Evolutionary conservation across 169 alveolate genomes (phyloP), one percentile per base, ranked within the genome.

Genomic region (Cytauxzoon felis): DNA sequence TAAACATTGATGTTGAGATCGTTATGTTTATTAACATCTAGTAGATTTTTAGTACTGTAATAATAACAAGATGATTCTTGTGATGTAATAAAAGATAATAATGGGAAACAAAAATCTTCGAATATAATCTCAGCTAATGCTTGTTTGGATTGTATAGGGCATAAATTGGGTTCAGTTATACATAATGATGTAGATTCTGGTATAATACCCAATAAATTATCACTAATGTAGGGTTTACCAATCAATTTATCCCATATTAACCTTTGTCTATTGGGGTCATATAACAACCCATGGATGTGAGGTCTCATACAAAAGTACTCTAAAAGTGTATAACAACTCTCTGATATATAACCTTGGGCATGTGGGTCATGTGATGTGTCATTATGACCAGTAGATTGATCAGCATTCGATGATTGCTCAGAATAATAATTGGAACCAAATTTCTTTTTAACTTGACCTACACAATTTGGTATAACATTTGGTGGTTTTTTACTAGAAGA

Each of bases 241-340:
- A 90, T 81, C 30, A 80, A 33, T 65, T 76, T 78, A 66, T 88
- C 93, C 93, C 94, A 82, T 18, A 90, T 65, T 42, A 59, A 73
- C 34, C 93, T 83, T 41, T 87, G 90, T 73, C 90, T 42, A 54
- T 86, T 88, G n/a, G 90, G 80, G 42, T 90, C 94, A 29, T 73
- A 49, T 21, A 83, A 67, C 42, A 87, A 54, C 19, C 92, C 90
- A 49, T 79, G 73, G 19, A 76, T 73, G 33, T 75, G 86, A 16
- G 94, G 94, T 19, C 95, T 16, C 52, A 81, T 81, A 72, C 94
- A 90, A 76, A 87, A 87, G 73, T 88, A 88, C 53, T 87, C 94
- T 58, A 76, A 70, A 59, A 88, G 80, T 23, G 75, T 45, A 54
- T 88, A 81, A 42, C 94, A 90, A 38, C 75, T 81, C 40, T 90